Evolutionary conservation across 805 yeast genomes (phyloP).

Genomic region (Vanderwaltozyma tropicalis): DNA sequence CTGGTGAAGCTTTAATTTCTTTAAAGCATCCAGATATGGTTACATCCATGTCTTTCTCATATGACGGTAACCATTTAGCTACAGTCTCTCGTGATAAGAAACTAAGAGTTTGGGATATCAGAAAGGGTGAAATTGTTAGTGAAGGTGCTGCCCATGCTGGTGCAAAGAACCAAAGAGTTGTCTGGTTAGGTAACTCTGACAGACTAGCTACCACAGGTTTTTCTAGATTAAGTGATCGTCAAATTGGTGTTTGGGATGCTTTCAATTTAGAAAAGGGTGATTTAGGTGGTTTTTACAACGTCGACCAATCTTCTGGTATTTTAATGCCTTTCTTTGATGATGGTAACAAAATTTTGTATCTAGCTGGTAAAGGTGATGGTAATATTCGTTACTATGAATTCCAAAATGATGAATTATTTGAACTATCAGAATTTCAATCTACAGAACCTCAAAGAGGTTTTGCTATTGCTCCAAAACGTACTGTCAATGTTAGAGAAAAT

Average conservation of each 20-base stretch:
- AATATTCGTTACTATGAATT: slow-evolving; percentile 90
- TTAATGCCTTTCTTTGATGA: slow-evolving; percentile 86
- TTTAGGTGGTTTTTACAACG: slow-evolving; percentile 74
- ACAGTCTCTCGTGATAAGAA: slow-evolving; percentile 87
- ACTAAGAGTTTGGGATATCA: slow-evolving; percentile 84
- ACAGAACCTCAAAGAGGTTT: slow-evolving; percentile 94
- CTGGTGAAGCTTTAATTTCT: slow-evolving; percentile 60
- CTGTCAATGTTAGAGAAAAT: slow-evolving; percentile 68
- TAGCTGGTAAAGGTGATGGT: slow-evolving; percentile 98
- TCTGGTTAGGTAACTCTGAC: slow-evolving; percentile 83
- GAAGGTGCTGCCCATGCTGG: slow-evolving; percentile 91
- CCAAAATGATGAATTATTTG: slow-evolving; percentile 71
- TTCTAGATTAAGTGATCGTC: slow-evolving; percentile 86
- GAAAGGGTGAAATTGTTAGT: slow-evolving; percentile 58
- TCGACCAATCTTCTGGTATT: slow-evolving; percentile 89
- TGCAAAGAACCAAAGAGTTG: slow-evolving; percentile 79
- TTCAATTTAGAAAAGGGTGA: slow-evolving; percentile 67
- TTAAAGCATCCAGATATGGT: slow-evolving; percentile 83
- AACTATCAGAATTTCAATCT: slow-evolving; percentile 81
- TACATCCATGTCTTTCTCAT: slow-evolving; percentile 85
- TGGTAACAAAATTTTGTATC: slow-evolving; percentile 64
- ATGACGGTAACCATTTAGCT: slow-evolving; percentile 77
- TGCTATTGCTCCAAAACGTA: slow-evolving; percentile 77
- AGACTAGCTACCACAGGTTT: slow-evolving; percentile 91
- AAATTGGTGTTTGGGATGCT: slow-evolving; percentile 88